A percentile compares a stretch with the other conserved stretches of the same genome.
Conservation (phyloP, 1,139 yeast genomes). For the Fermentozyma sake region DNA sequence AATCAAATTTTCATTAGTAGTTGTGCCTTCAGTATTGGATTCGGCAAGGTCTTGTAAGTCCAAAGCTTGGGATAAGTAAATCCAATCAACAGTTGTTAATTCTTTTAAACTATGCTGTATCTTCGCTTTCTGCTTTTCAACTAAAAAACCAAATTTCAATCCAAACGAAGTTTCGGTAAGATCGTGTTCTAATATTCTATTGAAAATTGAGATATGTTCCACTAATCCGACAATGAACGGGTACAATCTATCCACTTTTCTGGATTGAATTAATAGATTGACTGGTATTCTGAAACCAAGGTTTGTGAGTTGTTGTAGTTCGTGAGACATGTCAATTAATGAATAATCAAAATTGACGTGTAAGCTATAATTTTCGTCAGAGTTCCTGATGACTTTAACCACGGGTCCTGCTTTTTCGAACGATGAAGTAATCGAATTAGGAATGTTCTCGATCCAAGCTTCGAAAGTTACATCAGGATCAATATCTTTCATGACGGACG, state of each 20-base stretch:
- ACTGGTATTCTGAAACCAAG: constrained; percentile 60
- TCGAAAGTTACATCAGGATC: constrained; percentile 39
- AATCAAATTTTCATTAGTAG: constrained; percentile 17
- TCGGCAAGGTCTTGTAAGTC: constrained; percentile 28
- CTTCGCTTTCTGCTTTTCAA: constrained; percentile 32
- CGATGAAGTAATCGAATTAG: too few relatives aligned
- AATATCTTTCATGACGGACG: constrained; percentile 39
- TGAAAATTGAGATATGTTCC: constrained; percentile 35
- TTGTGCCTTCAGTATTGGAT: constrained; percentile 4
- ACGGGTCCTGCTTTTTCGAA: constrained; percentile 25
- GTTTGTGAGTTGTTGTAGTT: constrained; percentile 47
- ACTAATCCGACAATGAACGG: constrained; percentile 55
- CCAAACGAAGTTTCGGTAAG: constrained; percentile 20
- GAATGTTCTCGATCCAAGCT: constrained; percentile 40
- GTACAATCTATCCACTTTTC: constrained; percentile 44
- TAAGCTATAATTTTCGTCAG: constrained; percentile 13
- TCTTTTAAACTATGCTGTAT: constrained; percentile 22
- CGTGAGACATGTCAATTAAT: constrained; percentile 44
- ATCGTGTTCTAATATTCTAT: constrained; percentile 23
- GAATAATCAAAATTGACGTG: constrained; percentile 50
- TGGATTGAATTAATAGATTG: constrained; percentile 26
- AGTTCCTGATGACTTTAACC: constrained; percentile 24
- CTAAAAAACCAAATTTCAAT: constrained; percentile 37
- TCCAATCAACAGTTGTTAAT: constrained; percentile 50
- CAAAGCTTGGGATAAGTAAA: constrained; percentile 45